phyloP scores from a whole-genome alignment of 75 land plant genomes.

The Cryptomeria japonica region DNA sequence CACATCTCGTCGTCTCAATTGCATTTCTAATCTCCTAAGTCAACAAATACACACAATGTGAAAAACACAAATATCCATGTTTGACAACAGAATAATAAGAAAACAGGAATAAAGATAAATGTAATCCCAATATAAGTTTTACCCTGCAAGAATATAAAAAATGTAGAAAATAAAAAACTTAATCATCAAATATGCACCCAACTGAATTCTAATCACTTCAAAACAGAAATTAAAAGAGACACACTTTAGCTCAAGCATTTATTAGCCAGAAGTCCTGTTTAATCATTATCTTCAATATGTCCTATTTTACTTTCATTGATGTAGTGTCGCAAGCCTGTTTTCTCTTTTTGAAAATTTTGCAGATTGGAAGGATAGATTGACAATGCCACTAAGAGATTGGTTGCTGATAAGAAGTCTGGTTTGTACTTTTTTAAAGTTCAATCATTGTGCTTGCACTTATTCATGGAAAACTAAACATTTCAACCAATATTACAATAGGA shows the following conservation, averaged over 20 bases:
- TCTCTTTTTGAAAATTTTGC: too few relatives aligned
- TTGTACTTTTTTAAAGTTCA: too few relatives aligned
- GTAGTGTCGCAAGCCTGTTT: not conserved
- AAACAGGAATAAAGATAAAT: not conserved
- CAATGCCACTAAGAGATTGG: too few relatives aligned
- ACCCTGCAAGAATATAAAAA: not conserved
- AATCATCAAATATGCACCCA: not conserved
- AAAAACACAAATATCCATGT: not conserved
- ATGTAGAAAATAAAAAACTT: not conserved
- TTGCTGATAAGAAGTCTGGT: too few relatives aligned
- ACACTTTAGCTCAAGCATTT: not conserved
- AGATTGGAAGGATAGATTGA: too few relatives aligned
- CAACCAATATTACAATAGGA: too few relatives aligned
- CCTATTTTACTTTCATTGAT: too few relatives aligned
- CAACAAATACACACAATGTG: not conserved
- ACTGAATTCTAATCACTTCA: not conserved
- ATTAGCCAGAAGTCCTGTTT: not conserved
- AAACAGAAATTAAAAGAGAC: not conserved
- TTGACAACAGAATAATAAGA: not conserved
- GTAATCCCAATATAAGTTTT: not conserved
- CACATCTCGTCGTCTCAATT: constrained; percentile 80
- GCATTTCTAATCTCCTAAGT: constrained; percentile 85
- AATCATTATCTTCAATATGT: not conserved
- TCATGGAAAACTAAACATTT: too few relatives aligned
- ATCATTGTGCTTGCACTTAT: too few relatives aligned